Base-by-base conservation (phyloP, 2,329 filamentous ascomycete species). In the Colletotrichum sp. region DNA sequence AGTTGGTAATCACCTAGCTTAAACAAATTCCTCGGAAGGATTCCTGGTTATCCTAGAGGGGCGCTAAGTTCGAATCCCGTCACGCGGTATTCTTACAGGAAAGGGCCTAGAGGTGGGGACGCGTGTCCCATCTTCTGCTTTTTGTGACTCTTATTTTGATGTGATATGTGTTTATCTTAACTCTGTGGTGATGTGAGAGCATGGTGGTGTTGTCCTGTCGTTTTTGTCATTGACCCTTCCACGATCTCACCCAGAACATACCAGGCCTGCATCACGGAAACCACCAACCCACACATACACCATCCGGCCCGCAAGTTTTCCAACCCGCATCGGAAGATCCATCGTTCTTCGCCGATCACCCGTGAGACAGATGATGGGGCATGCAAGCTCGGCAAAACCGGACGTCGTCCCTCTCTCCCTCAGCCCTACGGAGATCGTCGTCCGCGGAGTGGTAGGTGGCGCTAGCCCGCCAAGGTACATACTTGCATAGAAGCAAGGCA, bases 381-480 rank as follows among this genome's bases (percentile, higher is more conserved):
- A 13, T 52, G 13, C 43, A 52, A 21, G 10, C 12, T 52, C 43
- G 43, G 43, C n/a, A 52, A 21, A 21, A 13, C 10, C 43, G 12
- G n/a, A 52, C n/a, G 10, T 43, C 38, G 3, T 52, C 10, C 43
- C 13, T 58, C 18, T 16, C 38, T 7, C 60, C 32, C 56, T 71
- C 72, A 75, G 73, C 73, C 73, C 73, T 75, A 72, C 62, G 24
- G 8, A 38, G 64, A 73, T 75, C 69, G 69, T 48, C 73, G 28
- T 48, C 70, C 28, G 36, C 30, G 62, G 55, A 64, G 34, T 73
- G 62, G 62, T 73, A 48, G 67, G 73, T 73, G 73, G 73, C 73
- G 73, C 67, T 13, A 12, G 28, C 32, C 30, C 38, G 36, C 73
- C 69, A 73, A 65, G 66, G 43, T 21, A 30, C 30, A n/a, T 21